phyloP scores from a whole-genome alignment of 768 basidiomycete species.

The Lactarius deliciosus region DNA sequence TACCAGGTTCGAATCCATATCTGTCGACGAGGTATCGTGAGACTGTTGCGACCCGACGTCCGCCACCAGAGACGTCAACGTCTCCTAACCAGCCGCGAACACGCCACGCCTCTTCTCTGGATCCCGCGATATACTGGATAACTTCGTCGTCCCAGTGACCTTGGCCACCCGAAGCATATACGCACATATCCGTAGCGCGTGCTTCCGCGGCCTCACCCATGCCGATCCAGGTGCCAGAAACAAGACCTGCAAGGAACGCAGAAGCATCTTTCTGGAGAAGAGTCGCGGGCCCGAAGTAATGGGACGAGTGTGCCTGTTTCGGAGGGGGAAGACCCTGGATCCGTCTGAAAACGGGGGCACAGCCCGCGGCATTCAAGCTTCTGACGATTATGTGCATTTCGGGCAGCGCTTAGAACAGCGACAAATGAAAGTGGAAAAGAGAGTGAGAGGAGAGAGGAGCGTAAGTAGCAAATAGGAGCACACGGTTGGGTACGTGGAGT shows the following conservation, averaged over 20 bases:
- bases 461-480: too few species aligned
- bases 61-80: constrained; percentile 66
- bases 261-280: constrained; percentile 77
- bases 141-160: constrained; percentile 79
- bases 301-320: too few species aligned
- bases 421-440: too few species aligned
- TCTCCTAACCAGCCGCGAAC: constrained; percentile 83
- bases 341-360: too few species aligned
- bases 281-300: constrained; percentile 66
- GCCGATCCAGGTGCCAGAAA: constrained; percentile 70
- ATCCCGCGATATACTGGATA: constrained; percentile 75
- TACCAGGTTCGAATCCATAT: constrained; percentile 75
- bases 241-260: constrained; percentile 67
- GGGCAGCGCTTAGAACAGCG: too few species aligned
- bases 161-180: constrained; percentile 44
- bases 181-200: constrained; percentile 77
- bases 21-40: constrained; percentile 76
- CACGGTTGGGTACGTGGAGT: too few species aligned
- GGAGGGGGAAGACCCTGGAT: too few species aligned
- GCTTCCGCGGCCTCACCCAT: constrained; percentile 73
- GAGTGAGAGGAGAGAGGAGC: too few species aligned
- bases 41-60: constrained; percentile 61
- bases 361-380: too few species aligned
- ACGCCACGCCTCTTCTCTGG: constrained; percentile 66
- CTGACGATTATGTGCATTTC: too few species aligned